phyloP scores from a whole-genome alignment of 495 filamentous ascomycete genomes.

The Aspergillus olivimuriae region DNA sequence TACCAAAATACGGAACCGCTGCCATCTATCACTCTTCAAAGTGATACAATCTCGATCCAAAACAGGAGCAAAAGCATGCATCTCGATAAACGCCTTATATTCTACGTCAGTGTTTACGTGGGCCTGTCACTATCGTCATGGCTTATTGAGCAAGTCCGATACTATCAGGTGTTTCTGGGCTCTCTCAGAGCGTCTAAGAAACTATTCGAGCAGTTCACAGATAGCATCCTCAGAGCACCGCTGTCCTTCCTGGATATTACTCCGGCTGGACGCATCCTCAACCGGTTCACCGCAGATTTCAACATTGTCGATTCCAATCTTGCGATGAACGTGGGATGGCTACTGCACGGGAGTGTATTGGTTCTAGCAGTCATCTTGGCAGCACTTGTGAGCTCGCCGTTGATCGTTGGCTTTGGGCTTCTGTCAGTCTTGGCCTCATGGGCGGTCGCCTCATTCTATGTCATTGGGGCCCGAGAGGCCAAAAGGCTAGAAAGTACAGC shows the following conservation, averaged over 20 bases:
- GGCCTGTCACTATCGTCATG: conserved; percentile 51
- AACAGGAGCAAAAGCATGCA: neutral
- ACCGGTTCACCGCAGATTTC: conserved; percentile 77
- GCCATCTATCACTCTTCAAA: neutral
- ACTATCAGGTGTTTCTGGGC: conserved; percentile 47
- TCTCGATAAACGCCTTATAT: conserved; percentile 30
- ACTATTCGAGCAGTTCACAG: conserved; percentile 59
- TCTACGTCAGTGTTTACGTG: conserved; percentile 65
- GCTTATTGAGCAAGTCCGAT: conserved; percentile 51
- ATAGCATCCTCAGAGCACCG: conserved; percentile 61
- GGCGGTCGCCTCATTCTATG: conserved; percentile 49
- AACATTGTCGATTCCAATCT: conserved; percentile 61
- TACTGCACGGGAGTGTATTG: conserved; percentile 38
- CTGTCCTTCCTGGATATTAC: conserved; percentile 77
- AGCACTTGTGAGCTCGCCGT: conserved; percentile 25
- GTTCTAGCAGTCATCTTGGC: conserved; percentile 29
- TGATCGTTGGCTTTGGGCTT: conserved; percentile 21
- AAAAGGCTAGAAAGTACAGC: conserved; percentile 70
- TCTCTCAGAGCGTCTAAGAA: conserved; percentile 53
- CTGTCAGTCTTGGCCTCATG: conserved; percentile 2
- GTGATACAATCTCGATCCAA: neutral
- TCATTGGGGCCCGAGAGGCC: conserved; percentile 64
- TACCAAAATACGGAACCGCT: neutral
- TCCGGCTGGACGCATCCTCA: conserved; percentile 69
- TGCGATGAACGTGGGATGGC: conserved; percentile 51